These are phyloP conservation scores for Jaapia argillacea DNA, from an alignment of 768 basidiomycete genomes.

Conservation along the genomic window DNA sequence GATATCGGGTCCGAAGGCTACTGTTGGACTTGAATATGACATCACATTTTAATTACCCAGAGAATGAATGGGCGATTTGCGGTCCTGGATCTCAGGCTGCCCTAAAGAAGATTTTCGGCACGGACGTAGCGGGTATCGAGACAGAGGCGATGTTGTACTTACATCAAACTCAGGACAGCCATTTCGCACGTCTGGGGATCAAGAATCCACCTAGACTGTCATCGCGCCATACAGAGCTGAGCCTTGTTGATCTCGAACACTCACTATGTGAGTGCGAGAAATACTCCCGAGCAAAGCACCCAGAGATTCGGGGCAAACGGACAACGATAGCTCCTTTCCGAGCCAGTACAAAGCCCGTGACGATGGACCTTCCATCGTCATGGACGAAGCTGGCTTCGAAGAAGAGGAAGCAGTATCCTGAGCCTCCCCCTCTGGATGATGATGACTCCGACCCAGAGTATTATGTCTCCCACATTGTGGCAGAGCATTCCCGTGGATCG, in stretches of 20 bases:
- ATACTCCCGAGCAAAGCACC: conserved; percentile 53
- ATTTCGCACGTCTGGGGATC: conserved; percentile 49
- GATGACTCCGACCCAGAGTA: conserved; percentile 13
- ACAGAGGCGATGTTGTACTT: conserved; percentile 57
- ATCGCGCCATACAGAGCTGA: conserved; percentile 20
- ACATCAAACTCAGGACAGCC: conserved; percentile 42
- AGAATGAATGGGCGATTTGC: conserved; percentile 59
- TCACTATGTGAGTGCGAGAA: conserved; percentile 74
- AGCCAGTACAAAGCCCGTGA: conserved; percentile 13
- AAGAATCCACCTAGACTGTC: conserved; percentile 14
- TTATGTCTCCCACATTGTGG: conserved; percentile 21
- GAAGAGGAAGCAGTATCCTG: conserved; percentile 4
- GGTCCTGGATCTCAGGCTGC: conserved; percentile 62
- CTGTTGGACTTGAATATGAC: conserved; percentile 28
- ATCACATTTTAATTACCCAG: conserved; percentile 43
- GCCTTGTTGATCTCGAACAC: conserved; percentile 71
- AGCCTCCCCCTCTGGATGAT: conserved; percentile 10
- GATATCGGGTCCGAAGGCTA: conserved; percentile 13
- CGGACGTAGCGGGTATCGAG: conserved; percentile 30
- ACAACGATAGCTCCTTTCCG: conserved; percentile 20
- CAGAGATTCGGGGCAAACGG: conserved; percentile 27
- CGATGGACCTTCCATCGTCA: conserved; percentile 15
- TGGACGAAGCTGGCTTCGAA: conserved; percentile 11
- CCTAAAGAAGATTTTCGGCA: conserved; percentile 58
- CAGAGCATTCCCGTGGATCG: too few species aligned